Evolutionary conservation across 1,284 basidiomycete species (phyloP).

Genomic region (Sporisorium scitamineum): DNA sequence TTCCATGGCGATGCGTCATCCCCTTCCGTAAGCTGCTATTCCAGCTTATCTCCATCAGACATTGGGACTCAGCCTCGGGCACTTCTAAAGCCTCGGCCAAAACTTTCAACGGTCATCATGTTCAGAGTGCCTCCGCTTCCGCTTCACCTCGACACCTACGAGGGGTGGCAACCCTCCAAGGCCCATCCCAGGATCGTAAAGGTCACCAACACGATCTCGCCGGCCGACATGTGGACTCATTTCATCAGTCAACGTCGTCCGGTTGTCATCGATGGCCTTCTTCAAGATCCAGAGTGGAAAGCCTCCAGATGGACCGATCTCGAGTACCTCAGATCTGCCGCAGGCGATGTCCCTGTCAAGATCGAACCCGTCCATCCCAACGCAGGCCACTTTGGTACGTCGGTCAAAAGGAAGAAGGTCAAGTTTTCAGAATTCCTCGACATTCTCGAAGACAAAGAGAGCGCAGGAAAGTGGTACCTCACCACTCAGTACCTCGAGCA

Average conservation of each 20-base stretch:
- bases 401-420: slow-evolving; percentile 47
- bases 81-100: neutral
- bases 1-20: slow-evolving; percentile 1
- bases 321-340: slow-evolving; percentile 45
- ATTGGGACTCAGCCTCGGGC: neutral
- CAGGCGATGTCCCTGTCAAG: slow-evolving; percentile 60
- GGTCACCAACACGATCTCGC: slow-evolving; percentile 32
- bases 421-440: slow-evolving; percentile 55
- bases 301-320: slow-evolving; percentile 61
- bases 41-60: neutral
- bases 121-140: slow-evolving; percentile 38
- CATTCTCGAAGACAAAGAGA: slow-evolving; percentile 43
- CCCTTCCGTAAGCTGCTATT: neutral
- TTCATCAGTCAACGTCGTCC: slow-evolving; percentile 60
- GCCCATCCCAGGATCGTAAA: slow-evolving; percentile 24
- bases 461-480: slow-evolving; percentile 61
- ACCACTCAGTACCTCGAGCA: slow-evolving; percentile 66
- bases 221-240: slow-evolving; percentile 55
- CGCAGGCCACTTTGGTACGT: slow-evolving; percentile 62
- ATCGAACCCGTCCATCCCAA: slow-evolving; percentile 64
- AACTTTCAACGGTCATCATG: slow-evolving; percentile 9
- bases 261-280: slow-evolving; percentile 59
- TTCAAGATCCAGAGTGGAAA: slow-evolving; percentile 53
- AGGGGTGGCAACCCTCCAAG: slow-evolving; percentile 28
- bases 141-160: slow-evolving; percentile 29